These are phyloP conservation scores for Pleurotus tuoliensis DNA, from an alignment of 768 basidiomycete species.

Conservation along the genomic window DNA sequence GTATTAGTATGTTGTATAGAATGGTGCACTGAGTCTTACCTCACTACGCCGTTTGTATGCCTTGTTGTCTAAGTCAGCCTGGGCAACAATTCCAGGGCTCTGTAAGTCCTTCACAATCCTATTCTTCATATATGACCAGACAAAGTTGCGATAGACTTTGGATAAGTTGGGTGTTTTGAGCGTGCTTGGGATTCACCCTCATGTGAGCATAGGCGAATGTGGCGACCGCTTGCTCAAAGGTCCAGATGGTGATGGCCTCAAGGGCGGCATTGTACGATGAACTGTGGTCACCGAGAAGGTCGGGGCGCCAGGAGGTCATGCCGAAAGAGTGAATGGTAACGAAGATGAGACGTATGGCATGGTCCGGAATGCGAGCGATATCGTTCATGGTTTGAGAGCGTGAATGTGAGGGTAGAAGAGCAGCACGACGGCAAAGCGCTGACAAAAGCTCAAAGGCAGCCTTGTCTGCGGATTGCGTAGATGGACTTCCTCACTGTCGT, in stretches of 20 bases:
- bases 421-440: neutral
- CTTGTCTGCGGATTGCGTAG: neutral
- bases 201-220: neutral
- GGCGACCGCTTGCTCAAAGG: neutral
- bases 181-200: neutral
- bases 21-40: neutral
- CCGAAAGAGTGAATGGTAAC: neutral
- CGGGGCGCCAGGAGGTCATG: neutral
- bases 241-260: neutral
- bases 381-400: neutral
- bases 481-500: neutral
- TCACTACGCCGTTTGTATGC: neutral
- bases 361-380: neutral
- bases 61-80: neutral
- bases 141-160: neutral
- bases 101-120: neutral
- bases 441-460: neutral
- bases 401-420: neutral
- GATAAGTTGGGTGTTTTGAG: neutral
- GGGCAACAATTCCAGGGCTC: neutral
- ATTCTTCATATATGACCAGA: neutral
- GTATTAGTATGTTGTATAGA: neutral
- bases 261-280: neutral
- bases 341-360: conserved; percentile 3
- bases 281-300: neutral